A percentile compares a stretch with the other conserved stretches of the same genome.
Evolutionary conservation across 139 green algal species (phyloP).

Genomic region (Chlamydomonas asymmetrica): DNA sequence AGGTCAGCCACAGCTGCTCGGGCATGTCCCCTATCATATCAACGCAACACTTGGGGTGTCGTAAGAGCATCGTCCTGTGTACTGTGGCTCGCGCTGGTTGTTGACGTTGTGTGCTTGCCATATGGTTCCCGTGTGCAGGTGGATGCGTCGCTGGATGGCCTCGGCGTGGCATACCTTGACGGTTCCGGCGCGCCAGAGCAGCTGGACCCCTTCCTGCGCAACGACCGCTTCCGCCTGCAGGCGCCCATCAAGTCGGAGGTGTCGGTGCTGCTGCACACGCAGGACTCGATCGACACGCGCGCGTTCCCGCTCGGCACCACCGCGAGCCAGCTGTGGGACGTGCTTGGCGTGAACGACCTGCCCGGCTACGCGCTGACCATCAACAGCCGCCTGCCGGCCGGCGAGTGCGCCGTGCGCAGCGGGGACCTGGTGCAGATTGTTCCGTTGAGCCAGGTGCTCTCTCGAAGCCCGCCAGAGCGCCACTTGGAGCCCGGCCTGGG

Average conservation of each 20-base stretch:
- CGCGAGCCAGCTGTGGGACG: conserved; percentile 17
- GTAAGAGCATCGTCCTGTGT: too few relatives aligned
- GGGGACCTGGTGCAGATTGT: conserved; percentile 40
- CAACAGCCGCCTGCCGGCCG: conserved; percentile 24
- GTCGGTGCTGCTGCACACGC: conserved; percentile 34
- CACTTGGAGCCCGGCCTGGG: not conserved
- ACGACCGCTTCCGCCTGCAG: conserved; percentile 38
- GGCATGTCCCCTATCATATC: too few relatives aligned
- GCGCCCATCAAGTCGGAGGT: conserved; percentile 19
- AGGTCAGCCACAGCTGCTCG: too few relatives aligned
- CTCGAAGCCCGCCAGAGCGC: conserved; percentile 1
- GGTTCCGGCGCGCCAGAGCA: conserved; percentile 12
- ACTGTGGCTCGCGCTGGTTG: too few relatives aligned
- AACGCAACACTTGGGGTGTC: too few relatives aligned
- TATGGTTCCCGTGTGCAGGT: too few relatives aligned
- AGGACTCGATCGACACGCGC: conserved; percentile 28
- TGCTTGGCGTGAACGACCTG: conserved; percentile 17
- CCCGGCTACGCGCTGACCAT: conserved; percentile 31
- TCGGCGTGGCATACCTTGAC: conserved; percentile 40
- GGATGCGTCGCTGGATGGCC: conserved; percentile 40
- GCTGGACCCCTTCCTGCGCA: conserved; percentile 46
- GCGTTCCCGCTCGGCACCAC: conserved; percentile 27
- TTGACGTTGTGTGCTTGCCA: too few relatives aligned
- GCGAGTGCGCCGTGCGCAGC: conserved; percentile 13
- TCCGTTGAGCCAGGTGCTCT: conserved; percentile 17